Evolutionary conservation across 192 early-diverging fungal genomes (phyloP), one percentile per base, ranked within the genome.

Genomic region (Geranomyces variabilis): DNA sequence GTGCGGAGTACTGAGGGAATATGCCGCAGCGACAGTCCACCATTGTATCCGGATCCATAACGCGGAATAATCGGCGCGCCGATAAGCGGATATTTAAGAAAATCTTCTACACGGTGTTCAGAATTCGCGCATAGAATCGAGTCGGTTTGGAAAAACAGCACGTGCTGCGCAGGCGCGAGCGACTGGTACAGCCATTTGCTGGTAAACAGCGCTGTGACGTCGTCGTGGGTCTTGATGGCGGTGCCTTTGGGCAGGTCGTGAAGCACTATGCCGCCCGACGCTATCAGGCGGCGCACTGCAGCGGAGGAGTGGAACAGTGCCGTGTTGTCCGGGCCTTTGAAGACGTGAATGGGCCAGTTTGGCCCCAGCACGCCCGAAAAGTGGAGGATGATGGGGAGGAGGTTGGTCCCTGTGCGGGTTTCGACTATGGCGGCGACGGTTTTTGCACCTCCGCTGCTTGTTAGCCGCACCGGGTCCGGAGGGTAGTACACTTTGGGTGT

Each of bases 141-240:
- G 41, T 70, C 69, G 15, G 45, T n/a, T 61, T 70, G 69, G 57
- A 61, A 70, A 33, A 70, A 61, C 28, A 70, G 55, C 29, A 70
- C 45, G 28, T 60, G 28, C 15, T 61, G 33, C n/a, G 69, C 69
- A 4, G 58, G 58, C 28, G 63, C 31, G 21, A 70, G 45, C 57
- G 63, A 31, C 44, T 70, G 33, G 57, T 57, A 70, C 19, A 70
- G 2, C 69, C 69, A 70, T 8, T 19, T 19, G 33, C 17, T 36
- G 15, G 69, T 61, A n/a, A 70, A 33, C 33, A 70, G 61, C 7
- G 14, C 41, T 10, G 69, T 63, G 12, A 70, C 58, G 21, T 61
- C 57, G 19, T 19, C 24, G 41, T 41, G 34, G 55, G 5, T 61
- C 8, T 33, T 21, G 19, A 70, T 3, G 10, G n/a, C 33, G 55